Conservation (phyloP, 768 basidiomycete genomes). For the Collybiopsis confluens region DNA sequence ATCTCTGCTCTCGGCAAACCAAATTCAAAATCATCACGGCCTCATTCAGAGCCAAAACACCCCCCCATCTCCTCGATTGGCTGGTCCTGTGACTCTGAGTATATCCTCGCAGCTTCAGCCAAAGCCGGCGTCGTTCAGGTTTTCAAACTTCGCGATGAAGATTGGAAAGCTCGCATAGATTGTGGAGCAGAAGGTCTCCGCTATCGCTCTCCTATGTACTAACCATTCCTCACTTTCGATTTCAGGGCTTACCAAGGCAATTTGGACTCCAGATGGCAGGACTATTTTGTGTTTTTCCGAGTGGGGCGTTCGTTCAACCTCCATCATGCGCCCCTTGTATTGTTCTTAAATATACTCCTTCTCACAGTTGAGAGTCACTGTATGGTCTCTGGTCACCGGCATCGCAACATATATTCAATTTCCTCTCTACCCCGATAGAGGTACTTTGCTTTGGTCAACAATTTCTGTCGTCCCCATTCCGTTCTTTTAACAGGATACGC, state of each 20-base stretch:
- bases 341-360: slow-evolving; percentile 7
- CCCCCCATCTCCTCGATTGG: slow-evolving; percentile 66
- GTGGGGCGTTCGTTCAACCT: slow-evolving; percentile 71
- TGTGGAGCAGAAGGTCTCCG: slow-evolving; percentile 65
- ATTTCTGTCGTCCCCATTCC: not conserved
- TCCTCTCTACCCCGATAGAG: slow-evolving; percentile 77
- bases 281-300: slow-evolving; percentile 87
- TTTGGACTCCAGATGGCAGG: slow-evolving; percentile 88
- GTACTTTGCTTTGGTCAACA: slow-evolving; percentile 30
- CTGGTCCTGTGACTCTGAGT: slow-evolving; percentile 89
- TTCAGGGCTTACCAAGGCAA: slow-evolving; percentile 71
- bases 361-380: slow-evolving; percentile 71
- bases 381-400: slow-evolving; percentile 80
- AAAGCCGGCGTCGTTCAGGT: slow-evolving; percentile 69
- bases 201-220: not conserved
- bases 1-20: slow-evolving; percentile 34
- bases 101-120: slow-evolving; percentile 77
- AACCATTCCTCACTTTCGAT: not conserved
- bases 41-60: slow-evolving; percentile 22
- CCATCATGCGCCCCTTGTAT: not conserved
- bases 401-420: slow-evolving; percentile 81
- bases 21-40: slow-evolving; percentile 25
- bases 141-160: slow-evolving; percentile 75
- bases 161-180: slow-evolving; percentile 75
- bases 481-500: slow-evolving; percentile 52